Conservation (phyloP, 163 green algal species). For the Volvox carteri region DNA sequence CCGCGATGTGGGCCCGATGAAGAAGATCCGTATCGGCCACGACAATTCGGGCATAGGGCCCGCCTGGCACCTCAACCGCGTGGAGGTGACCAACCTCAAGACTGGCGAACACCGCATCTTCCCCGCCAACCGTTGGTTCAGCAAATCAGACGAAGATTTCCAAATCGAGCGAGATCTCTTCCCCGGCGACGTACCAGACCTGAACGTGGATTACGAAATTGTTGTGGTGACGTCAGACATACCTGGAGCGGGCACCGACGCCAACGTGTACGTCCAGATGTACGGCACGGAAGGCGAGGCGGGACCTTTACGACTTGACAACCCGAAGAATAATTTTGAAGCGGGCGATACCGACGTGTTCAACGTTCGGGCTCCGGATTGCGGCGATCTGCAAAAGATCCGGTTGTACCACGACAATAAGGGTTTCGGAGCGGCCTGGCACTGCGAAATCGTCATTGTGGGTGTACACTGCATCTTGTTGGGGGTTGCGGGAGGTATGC, state of each 20-base stretch:
- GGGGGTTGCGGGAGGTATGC: too few species aligned
- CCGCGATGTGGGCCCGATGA: constrained; percentile 62
- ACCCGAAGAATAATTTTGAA: constrained; percentile 75
- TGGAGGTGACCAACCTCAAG: constrained; percentile 65
- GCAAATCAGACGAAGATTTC: constrained; percentile 58
- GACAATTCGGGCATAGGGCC: constrained; percentile 57
- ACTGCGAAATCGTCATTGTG: constrained; percentile 67
- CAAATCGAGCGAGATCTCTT: constrained; percentile 69
- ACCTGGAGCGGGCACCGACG: constrained; percentile 72
- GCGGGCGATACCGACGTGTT: constrained; percentile 65
- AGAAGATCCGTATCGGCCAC: constrained; percentile 62
- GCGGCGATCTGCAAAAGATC: constrained; percentile 60
- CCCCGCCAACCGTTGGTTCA: constrained; percentile 64
- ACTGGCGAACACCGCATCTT: constrained; percentile 64
- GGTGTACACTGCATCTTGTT: too few species aligned
- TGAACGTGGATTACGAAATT: constrained; percentile 63
- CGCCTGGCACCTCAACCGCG: constrained; percentile 66
- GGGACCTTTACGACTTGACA: constrained; percentile 59
- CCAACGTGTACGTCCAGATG: constrained; percentile 70
- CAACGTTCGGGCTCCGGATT: constrained; percentile 53
- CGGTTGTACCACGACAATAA: constrained; percentile 65
- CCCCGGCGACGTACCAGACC: constrained; percentile 43
- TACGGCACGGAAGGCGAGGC: constrained; percentile 57
- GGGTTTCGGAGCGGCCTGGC: constrained; percentile 64
- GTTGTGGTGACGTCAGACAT: constrained; percentile 67